Base-by-base conservation (phyloP, 225 moss, liverwort and hornwort species). In the Asterella californica region DNA sequence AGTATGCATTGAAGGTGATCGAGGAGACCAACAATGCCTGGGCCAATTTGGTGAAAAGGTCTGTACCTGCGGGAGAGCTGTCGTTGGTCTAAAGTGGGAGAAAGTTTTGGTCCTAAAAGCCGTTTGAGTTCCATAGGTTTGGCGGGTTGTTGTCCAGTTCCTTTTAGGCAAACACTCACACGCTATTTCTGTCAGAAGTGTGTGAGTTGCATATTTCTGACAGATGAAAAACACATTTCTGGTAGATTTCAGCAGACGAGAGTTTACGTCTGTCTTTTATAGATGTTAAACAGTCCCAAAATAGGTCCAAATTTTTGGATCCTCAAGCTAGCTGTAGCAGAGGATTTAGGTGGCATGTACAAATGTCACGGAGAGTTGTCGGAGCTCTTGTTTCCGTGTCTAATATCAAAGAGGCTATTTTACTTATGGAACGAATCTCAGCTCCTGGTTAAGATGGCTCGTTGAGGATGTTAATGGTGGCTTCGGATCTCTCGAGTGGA, bases 11-110 rank as follows among this genome's bases (percentile, higher is more conserved):
- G 81, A 91, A 90, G 87, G 85, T 99, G 30, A 99, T 95, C 80
- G 88, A 85, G 62, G 93, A 99, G 84, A 95, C 95, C 34, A 91
- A 95, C 61, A 93, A 93, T 83, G 95, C 95, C 6, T 99, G 99
- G 99, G 83, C 89, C 30, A 89, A 91, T 81, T 85, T 99, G 80
- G 95, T 95, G 81, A 94, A 92, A 89, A 93, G 99, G 92, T 91
- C 85, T 52, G 92, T 89, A 72, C 92, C 84, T 60, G 79, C 85
- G 29, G 89, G 88, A 75, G 86, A 91, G 83, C 81, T 91, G 48
- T 92, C 93, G 50, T 87, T 93, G 61, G 86, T 82, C 64, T 88
- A 77, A 88, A 60, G 76, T 34, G 76, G 22, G 25, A 70, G 38
- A 29, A 42, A 48, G 17, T n/a, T 75, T 78, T 47, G 45, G 77